phyloP scores from a whole-genome alignment of 2,329 filamentous ascomycete genomes.

The Aureobasidium sp. region DNA sequence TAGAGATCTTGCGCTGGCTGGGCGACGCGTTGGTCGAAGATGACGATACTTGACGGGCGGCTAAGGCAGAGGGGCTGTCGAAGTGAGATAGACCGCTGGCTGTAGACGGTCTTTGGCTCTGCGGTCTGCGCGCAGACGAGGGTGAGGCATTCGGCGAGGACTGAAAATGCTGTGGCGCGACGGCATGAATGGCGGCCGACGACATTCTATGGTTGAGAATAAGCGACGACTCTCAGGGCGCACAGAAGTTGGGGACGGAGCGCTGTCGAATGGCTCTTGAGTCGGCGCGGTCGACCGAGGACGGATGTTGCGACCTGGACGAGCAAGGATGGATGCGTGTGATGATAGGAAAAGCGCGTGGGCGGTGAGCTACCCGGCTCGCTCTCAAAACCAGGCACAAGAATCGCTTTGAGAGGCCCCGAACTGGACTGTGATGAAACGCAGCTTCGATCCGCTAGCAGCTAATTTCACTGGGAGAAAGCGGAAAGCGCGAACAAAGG shows the following conservation, averaged over 20 bases:
- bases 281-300: slow-evolving; percentile 1
- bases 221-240: neutral
- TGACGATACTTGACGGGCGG: slow-evolving; percentile 15
- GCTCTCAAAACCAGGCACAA: neutral
- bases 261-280: neutral
- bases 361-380: slow-evolving; percentile 3
- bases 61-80: slow-evolving; percentile 23
- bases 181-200: slow-evolving; percentile 27
- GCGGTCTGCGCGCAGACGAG: slow-evolving; percentile 31
- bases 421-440: slow-evolving; percentile 9
- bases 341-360: slow-evolving; percentile 10
- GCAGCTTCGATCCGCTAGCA: slow-evolving; percentile 12
- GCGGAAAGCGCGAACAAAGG: slow-evolving; percentile 13
- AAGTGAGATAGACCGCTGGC: slow-evolving; percentile 37
- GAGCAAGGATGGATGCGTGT: slow-evolving; percentile 3
- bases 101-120: slow-evolving; percentile 29
- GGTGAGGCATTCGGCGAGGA: slow-evolving; percentile 26
- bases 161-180: slow-evolving; percentile 21
- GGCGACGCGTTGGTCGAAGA: slow-evolving; percentile 8
- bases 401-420: neutral
- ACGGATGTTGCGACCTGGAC: neutral
- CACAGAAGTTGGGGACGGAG: neutral
- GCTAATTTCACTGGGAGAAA: slow-evolving; percentile 12
- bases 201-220: slow-evolving; percentile 23
- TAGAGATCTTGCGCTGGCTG: slow-evolving; percentile 9